phyloP scores from a whole-genome alignment of 805 yeast species.

The Cephaloascus fragrans region DNA sequence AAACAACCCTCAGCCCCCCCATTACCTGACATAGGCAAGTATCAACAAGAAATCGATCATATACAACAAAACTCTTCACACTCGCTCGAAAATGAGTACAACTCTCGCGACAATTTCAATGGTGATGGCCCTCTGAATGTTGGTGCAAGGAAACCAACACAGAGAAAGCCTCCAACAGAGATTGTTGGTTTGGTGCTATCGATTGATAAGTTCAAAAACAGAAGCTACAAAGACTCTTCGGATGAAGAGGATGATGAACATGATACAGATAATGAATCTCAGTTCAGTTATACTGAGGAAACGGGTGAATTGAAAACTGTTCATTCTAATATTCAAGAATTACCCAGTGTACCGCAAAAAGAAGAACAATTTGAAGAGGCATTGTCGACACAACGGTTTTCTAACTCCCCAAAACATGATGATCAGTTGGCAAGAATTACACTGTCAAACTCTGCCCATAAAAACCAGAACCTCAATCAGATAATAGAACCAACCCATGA shows the following conservation, averaged over 20 bases:
- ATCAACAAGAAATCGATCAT: background rate
- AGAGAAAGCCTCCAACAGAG: background rate
- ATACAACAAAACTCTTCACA: too few relatives aligned
- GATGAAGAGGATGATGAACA: conserved; percentile 10
- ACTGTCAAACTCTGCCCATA: background rate
- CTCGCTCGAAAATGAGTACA: background rate
- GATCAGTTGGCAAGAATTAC: background rate
- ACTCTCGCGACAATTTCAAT: too few relatives aligned
- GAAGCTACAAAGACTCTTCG: conserved; percentile 4
- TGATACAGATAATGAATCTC: background rate
- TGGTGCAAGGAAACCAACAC: background rate
- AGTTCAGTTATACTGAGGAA: conserved; percentile 6
- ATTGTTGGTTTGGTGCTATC: conserved; percentile 17
- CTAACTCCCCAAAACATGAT: background rate
- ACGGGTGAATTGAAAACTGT: conserved; percentile 14
- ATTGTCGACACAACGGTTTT: too few relatives aligned
- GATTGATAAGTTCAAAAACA: conserved; percentile 15
- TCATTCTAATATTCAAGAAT: background rate
- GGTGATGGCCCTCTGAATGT: too few relatives aligned
- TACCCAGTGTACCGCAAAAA: background rate
- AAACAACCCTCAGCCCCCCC: background rate
- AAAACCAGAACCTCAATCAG: too few relatives aligned
- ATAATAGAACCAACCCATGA: background rate
- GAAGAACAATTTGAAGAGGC: too few relatives aligned
- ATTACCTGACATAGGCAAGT: background rate